phyloP scores from a whole-genome alignment of 2,329 filamentous ascomycete genomes.

The Alternaria ventricosa region DNA sequence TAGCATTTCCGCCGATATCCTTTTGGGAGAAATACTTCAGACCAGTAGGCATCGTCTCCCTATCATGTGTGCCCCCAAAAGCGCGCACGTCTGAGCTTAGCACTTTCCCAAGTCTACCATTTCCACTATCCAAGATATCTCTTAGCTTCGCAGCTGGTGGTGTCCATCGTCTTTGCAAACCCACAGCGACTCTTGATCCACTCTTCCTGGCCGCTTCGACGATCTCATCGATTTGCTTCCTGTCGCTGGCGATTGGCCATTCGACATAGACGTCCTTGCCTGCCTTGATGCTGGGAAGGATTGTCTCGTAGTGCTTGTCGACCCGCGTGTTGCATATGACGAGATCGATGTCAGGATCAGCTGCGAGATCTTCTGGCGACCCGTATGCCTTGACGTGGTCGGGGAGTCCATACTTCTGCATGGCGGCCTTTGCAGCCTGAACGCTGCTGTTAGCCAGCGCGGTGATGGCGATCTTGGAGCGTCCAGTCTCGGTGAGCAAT shows the following conservation, averaged over 20 bases:
- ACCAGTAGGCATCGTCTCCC: constrained; percentile 19
- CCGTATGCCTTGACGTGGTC: constrained; percentile 54
- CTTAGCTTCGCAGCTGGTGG: constrained; percentile 52
- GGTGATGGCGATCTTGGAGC: constrained; percentile 51
- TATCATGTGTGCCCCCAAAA: constrained; percentile 23
- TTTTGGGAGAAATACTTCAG: constrained; percentile 24
- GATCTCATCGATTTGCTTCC: constrained; percentile 51
- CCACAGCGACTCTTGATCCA: constrained; percentile 54
- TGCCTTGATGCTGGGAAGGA: constrained; percentile 56
- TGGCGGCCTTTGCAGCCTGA: constrained; percentile 50
- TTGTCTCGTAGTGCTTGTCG: constrained; percentile 58
- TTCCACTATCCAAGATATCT: constrained; percentile 47
- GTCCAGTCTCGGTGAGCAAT: constrained; percentile 51
- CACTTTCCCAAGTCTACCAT: constrained; percentile 52
- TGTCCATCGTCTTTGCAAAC: constrained; percentile 54
- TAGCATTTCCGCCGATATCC: constrained; percentile 21
- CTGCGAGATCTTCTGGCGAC: constrained; percentile 52
- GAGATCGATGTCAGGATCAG: constrained; percentile 34
- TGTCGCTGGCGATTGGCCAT: constrained; percentile 54
- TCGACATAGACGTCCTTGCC: constrained; percentile 62
- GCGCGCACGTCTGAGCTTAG: constrained; percentile 39
- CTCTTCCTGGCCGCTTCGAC: constrained; percentile 47
- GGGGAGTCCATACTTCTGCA: constrained; percentile 49
- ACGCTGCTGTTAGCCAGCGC: constrained; percentile 56
- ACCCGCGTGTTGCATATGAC: constrained; percentile 64